These are phyloP conservation scores for Astraeus odoratus DNA, from an alignment of 768 basidiomycete species.

Conservation along the genomic window DNA sequence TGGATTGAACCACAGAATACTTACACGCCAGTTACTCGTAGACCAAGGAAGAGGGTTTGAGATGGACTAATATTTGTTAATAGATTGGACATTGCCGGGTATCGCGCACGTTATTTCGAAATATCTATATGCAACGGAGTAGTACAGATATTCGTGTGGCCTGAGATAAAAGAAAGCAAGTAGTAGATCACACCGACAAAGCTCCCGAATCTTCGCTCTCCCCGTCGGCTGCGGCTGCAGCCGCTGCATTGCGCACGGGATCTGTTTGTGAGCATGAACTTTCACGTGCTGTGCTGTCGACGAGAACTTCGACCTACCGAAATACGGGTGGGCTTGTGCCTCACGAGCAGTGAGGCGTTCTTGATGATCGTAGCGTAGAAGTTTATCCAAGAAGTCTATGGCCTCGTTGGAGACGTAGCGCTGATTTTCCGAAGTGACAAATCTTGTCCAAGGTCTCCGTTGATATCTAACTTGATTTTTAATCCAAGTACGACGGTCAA, in stretches of 20 bases:
- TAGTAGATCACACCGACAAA: conserved; percentile 25
- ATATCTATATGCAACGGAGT: conserved; percentile 28
- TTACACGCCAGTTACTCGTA: too few relatives aligned
- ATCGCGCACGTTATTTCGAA: conserved; percentile 17
- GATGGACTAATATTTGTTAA: conserved; percentile 9
- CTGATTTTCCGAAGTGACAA: conserved; percentile 94
- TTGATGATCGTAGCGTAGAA: conserved; percentile 95
- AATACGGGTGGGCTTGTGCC: conserved; percentile 89
- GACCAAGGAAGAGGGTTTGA: too few relatives aligned
- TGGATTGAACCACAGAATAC: too few relatives aligned
- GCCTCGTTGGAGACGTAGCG: conserved; percentile 96
- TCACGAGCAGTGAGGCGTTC: conserved; percentile 93
- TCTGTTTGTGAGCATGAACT: conserved; percentile 33
- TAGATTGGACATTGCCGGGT: conserved; percentile 11
- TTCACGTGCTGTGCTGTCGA: conserved; percentile 14
- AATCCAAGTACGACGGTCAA: conserved; percentile 4
- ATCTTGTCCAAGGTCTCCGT: conserved; percentile 91
- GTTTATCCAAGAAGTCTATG: conserved; percentile 91
- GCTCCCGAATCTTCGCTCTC: conserved; percentile 50
- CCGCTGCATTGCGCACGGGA: conserved; percentile 50
- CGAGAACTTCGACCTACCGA: conserved; percentile 44
- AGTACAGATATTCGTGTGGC: conserved; percentile 24
- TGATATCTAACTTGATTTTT: conserved; percentile 53
- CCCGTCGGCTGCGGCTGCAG: conserved; percentile 43
- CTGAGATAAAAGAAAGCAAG: conserved; percentile 19